Evolutionary conservation across 768 basidiomycete genomes (phyloP).

Genomic region (Strobilomyces echinocephalus): DNA sequence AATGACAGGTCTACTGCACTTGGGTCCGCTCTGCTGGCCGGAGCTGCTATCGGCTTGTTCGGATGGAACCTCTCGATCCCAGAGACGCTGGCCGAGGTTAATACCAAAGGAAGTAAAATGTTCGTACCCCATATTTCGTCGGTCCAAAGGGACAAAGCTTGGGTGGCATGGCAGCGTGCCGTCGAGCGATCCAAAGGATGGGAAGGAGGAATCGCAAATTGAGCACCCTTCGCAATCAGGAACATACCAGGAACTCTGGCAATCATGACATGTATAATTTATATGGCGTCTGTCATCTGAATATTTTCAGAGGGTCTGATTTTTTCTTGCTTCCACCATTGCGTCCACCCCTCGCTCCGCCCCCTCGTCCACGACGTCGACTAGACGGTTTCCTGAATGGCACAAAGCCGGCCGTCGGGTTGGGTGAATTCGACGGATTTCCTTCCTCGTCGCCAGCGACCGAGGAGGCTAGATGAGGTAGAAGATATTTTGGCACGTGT

Average conservation of each 20-base stretch:
- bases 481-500: slow-evolving; percentile 87
- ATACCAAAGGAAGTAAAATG: slow-evolving; percentile 70
- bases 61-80: slow-evolving; percentile 89
- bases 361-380: slow-evolving; percentile 50
- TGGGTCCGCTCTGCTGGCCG: slow-evolving; percentile 91
- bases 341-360: slow-evolving; percentile 37
- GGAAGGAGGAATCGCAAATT: slow-evolving; percentile 52
- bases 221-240: not conserved
- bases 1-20: slow-evolving; percentile 82
- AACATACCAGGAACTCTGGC: not conserved
- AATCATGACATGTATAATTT: not conserved
- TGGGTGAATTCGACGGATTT: slow-evolving; percentile 10
- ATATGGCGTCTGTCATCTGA: slow-evolving; percentile 32
- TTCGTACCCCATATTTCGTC: slow-evolving; percentile 60
- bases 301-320: slow-evolving; percentile 78
- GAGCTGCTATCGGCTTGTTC: slow-evolving; percentile 78
- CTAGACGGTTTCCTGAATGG: slow-evolving; percentile 62
- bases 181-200: slow-evolving; percentile 80
- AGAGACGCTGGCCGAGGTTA: slow-evolving; percentile 79
- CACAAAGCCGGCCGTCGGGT: slow-evolving; percentile 51
- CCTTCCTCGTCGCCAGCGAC: slow-evolving; percentile 40
- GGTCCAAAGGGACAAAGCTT: slow-evolving; percentile 55
- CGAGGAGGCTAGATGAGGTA: slow-evolving; percentile 59
- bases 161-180: slow-evolving; percentile 84
- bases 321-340: slow-evolving; percentile 55